Evolutionary conservation across 2,329 filamentous ascomycete species (phyloP).

Genomic region (Sporothrix protearum): DNA sequence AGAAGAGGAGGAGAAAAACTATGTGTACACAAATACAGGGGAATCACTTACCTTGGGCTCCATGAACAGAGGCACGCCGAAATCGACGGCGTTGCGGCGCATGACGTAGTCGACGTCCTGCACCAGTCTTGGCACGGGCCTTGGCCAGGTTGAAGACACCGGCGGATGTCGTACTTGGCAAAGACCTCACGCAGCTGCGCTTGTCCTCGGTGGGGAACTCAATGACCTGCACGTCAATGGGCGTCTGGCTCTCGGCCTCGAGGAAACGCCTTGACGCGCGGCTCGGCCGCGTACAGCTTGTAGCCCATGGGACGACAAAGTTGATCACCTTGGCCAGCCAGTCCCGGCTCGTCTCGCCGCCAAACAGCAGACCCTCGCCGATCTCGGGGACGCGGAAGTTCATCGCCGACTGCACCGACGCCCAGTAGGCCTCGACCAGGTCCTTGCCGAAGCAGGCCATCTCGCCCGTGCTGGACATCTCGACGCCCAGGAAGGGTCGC

Average conservation of each 20-base stretch:
- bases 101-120: conserved; percentile 97
- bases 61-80: conserved; percentile 97
- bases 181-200: conserved; percentile 92
- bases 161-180: conserved; percentile 88
- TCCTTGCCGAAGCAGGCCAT: conserved; percentile 98
- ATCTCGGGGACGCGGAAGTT: conserved; percentile 97
- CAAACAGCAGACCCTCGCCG: conserved; percentile 91
- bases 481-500: conserved; percentile 97
- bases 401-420: conserved; percentile 93
- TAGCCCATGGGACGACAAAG: conserved; percentile 85
- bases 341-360: conserved; percentile 65
- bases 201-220: conserved; percentile 98
- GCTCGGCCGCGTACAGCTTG: conserved; percentile 84
- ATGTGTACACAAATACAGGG: too few relatives aligned
- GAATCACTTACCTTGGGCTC: conserved; percentile 86
- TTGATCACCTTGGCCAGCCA: conserved; percentile 74
- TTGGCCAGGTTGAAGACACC: conserved; percentile 94
- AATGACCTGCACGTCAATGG: conserved; percentile 77
- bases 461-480: conserved; percentile 96
- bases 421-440: conserved; percentile 95
- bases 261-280: conserved; percentile 81
- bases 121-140: conserved; percentile 73
- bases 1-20: conserved; percentile 18
- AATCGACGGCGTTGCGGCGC: conserved; percentile 96
- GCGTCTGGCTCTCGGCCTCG: conserved; percentile 62